Conservation (phyloP, 2,329 filamentous ascomycete species). For the Colletotrichum liriopes region DNA sequence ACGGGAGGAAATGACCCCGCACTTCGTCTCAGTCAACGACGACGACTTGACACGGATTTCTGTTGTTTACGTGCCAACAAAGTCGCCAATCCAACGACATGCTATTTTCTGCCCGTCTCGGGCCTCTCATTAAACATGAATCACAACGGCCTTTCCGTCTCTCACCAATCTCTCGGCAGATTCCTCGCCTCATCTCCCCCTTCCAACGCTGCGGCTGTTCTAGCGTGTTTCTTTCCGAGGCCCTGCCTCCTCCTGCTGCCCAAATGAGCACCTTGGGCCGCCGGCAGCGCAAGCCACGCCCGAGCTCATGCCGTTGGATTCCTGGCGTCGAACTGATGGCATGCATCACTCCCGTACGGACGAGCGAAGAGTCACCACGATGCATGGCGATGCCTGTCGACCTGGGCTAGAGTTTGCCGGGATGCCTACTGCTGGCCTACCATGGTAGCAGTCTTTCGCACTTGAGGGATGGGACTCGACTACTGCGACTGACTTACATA, state of each 20-base stretch:
- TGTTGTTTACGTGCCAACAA: conserved; percentile 20
- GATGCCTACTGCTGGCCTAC: not conserved
- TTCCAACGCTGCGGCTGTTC: conserved; percentile 17
- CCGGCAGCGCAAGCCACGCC: not conserved
- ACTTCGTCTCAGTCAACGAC: conserved; percentile 5
- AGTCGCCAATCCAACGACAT: conserved; percentile 5
- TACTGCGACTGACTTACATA: conserved; percentile 42
- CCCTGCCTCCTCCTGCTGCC: not conserved
- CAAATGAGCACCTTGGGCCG: not conserved
- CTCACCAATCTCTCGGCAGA: not conserved
- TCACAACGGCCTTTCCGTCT: not conserved
- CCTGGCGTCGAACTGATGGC: not conserved
- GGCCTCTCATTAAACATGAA: not conserved
- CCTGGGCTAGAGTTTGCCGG: conserved; percentile 29
- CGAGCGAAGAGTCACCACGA: conserved; percentile 8
- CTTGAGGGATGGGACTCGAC: conserved; percentile 14
- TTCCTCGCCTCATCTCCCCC: not conserved
- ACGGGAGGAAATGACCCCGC: conserved; percentile 25
- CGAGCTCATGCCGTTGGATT: not conserved
- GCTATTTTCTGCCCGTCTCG: not conserved
- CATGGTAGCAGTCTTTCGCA: not conserved
- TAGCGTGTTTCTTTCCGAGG: conserved; percentile 30
- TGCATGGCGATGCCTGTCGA: conserved; percentile 16
- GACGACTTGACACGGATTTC: not conserved
- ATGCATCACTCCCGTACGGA: conserved; percentile 17